Evolutionary conservation across 495 filamentous ascomycete genomes (phyloP), one percentile per base, ranked within the genome.

Genomic region (Aspergillus carlsbadensis): DNA sequence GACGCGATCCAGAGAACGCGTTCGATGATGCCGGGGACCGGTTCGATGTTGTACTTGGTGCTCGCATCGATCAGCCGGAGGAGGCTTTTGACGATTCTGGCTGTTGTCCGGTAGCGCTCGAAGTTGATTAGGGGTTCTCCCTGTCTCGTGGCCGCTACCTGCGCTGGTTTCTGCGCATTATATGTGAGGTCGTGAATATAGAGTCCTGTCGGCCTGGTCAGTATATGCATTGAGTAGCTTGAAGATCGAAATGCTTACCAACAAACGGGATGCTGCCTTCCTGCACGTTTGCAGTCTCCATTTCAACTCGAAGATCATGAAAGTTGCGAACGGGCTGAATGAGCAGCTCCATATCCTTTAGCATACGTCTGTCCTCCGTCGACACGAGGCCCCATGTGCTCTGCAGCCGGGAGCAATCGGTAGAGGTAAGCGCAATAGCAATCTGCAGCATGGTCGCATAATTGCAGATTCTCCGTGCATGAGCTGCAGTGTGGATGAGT

Each of bases 141-240:
- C 18, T 68, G 61, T 14, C 80, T 81, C 13, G 81, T 82, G 50
- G 82, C 24, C 20, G 44, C 78, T 58, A 84, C 62, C 74, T 88
- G 53, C 65, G 87, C 77, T 14, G 93, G 92, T 63, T 95, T 88
- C 70, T 97, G 91, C 0, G 90, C 84, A 68, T 98, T 99, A 71
- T 92, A 95, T 33, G 96, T 90, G n/a, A 99, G 80, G 63, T 99
- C 95, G 63, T 96, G 92, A 5, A 92, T 93, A 69, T 98, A 98
- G 43, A 91, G 81, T 20, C 86, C 84, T 85, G 52, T 17, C 24
- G 20, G 14, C 54, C 37, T 43, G 29, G 45, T 49, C 10, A 46
- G 61, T 49, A 42, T 55, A 22, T 39, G 6, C 54, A 10, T 43
- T 31, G 13, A 17, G n/a, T 15, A 15, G 37, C 17, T 7, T 5